phyloP scores from a whole-genome alignment of 2,329 filamentous ascomycete genomes.

The Hyphodiscus sp. region DNA sequence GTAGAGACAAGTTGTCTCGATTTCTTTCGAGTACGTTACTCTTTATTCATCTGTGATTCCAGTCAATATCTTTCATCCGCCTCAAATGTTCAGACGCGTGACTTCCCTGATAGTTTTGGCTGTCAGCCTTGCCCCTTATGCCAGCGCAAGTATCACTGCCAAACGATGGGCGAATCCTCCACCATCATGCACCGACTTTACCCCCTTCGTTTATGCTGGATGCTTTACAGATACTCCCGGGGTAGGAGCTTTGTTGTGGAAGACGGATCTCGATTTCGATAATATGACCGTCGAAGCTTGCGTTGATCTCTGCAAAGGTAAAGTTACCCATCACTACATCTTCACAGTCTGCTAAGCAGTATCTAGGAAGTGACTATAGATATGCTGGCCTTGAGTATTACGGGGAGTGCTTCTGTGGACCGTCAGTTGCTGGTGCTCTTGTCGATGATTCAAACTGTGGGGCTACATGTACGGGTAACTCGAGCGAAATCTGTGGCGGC shows the following conservation, averaged over 20 bases:
- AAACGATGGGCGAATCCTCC: conserved; percentile 5
- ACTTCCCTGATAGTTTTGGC: no score
- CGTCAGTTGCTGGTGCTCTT: conserved; percentile 28
- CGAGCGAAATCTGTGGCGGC: conserved; percentile 22
- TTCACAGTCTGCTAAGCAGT: background rate
- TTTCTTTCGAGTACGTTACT: no score
- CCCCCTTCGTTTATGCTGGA: conserved; percentile 31
- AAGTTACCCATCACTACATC: background rate
- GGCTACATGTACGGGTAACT: conserved; percentile 22
- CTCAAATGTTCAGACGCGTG: no score
- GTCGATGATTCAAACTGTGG: conserved; percentile 21
- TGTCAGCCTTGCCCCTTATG: no score
- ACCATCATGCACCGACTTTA: conserved; percentile 26
- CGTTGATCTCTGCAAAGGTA: conserved; percentile 32
- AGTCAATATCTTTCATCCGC: no score
- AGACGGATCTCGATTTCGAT: conserved; percentile 20
- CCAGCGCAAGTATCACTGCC: no score
- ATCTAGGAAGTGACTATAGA: conserved; percentile 29
- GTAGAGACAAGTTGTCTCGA: no score
- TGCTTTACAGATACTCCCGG: conserved; percentile 29
- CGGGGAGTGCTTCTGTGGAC: conserved; percentile 28
- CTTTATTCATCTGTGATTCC: no score
- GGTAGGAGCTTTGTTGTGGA: conserved; percentile 26
- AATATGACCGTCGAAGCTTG: conserved; percentile 32
- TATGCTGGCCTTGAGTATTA: conserved; percentile 31